Evolutionary conservation across 176 grass and related monocot species (phyloP).

Genomic region (Cocos nucifera): DNA sequence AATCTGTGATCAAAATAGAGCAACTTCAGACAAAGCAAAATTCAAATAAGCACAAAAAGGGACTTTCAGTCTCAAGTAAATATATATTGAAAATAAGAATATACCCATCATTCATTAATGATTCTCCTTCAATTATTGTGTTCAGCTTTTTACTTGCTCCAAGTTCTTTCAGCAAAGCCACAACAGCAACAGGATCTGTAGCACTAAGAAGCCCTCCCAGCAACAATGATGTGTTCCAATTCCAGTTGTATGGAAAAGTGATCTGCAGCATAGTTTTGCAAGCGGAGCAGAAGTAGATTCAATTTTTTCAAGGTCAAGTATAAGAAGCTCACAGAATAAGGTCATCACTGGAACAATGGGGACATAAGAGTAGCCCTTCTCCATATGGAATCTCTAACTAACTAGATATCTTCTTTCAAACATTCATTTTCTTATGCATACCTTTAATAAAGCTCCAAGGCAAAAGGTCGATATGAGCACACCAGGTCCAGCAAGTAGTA

Average conservation of each 20-base stretch:
- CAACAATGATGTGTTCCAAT: slow-evolving; percentile 89
- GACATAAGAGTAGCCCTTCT: no score
- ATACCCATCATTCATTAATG: slow-evolving; percentile 95
- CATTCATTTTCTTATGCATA: slow-evolving; percentile 4
- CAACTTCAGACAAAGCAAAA: no score
- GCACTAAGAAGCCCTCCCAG: slow-evolving; percentile 87
- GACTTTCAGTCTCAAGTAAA: not conserved
- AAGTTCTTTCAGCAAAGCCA: slow-evolving; percentile 86
- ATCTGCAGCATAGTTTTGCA: slow-evolving; percentile 23
- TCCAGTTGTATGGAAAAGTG: slow-evolving; percentile 84
- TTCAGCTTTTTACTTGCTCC: slow-evolving; percentile 90
- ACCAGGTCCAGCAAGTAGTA: slow-evolving; percentile 83
- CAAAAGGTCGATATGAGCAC: slow-evolving; percentile 72
- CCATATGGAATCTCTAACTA: no score
- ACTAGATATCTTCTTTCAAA: no score
- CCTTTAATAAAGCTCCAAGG: slow-evolving; percentile 60
- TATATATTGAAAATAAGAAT: not conserved
- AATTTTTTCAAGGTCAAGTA: no score
- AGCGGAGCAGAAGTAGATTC: no score
- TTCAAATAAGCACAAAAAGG: not conserved
- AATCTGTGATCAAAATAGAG: no score
- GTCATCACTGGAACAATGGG: no score
- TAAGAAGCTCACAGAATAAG: no score
- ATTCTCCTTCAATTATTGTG: slow-evolving; percentile 95
- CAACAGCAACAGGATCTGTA: slow-evolving; percentile 85